A percentile compares a stretch with the other conserved stretches of the same genome.
Evolutionary conservation across 352 stramenopile species (phyloP).

Genomic region (Globisporangium splendens): DNA sequence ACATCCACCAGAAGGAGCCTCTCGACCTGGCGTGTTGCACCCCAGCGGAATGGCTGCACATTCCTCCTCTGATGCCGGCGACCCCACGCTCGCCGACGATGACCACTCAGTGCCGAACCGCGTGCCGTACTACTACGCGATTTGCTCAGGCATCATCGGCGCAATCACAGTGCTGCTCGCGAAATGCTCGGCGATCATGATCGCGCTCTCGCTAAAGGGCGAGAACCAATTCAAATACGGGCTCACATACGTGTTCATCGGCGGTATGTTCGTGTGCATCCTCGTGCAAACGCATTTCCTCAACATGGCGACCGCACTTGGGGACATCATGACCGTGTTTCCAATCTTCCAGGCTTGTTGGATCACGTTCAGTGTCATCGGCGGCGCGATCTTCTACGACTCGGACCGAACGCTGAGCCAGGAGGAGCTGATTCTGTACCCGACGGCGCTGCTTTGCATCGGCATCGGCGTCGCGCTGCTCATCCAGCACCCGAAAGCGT

Average conservation of each 20-base stretch:
- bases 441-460: constrained; percentile 67
- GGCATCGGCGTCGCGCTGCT: constrained; percentile 62
- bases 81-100: not conserved
- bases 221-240: constrained; percentile 86
- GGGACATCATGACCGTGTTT: constrained; percentile 89
- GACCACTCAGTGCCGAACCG: constrained; percentile 20
- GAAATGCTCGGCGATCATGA: constrained; percentile 86
- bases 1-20: constrained; percentile 11
- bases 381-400: constrained; percentile 83
- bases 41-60: too few relatives aligned
- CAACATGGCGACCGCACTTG: constrained; percentile 79
- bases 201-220: constrained; percentile 74
- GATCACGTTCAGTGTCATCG: constrained; percentile 87
- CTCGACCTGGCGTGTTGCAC: not conserved
- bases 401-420: constrained; percentile 50
- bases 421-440: constrained; percentile 67
- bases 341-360: constrained; percentile 86
- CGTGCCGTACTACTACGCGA: constrained; percentile 84
- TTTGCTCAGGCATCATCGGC: constrained; percentile 82
- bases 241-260: constrained; percentile 83
- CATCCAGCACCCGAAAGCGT: constrained; percentile 42
- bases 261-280: constrained; percentile 84
- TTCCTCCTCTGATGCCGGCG: too few relatives aligned
- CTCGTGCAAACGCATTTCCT: constrained; percentile 86
- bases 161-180: constrained; percentile 81